Evolutionary conservation across 2,329 filamentous ascomycete species (phyloP), one percentile per base, ranked within the genome.

Genomic region (Colletotrichum lentis): DNA sequence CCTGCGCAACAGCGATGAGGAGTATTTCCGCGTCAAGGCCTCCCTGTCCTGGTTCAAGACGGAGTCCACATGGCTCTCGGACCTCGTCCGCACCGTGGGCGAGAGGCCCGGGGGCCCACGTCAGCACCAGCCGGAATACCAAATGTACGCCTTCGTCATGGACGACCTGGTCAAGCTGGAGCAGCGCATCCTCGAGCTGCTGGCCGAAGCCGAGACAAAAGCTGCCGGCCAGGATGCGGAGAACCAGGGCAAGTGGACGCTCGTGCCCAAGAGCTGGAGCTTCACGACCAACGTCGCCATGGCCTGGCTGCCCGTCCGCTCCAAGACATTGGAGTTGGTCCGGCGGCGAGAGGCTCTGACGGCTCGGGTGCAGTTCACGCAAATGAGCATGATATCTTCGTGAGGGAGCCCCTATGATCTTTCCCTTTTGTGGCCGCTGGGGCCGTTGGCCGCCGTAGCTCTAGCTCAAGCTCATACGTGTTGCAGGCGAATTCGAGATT

Each of bases 21-120:
- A 84, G 72, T 84, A 82, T 64, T 81, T 84, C 68, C 79, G 78
- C 43, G 80, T 83, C 64, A 84, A 84, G 69, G 77, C 80, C 2
- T 80, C 78, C 4, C 74, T 84, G 7, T 80, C 77, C 8, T 84
- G 82, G 81, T 84, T 80, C 73, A 84, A 84, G 72, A 84, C 81
- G 0, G 82, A 84, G 73, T 81, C 80, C 3, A 74, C 77, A 6
- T 84, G 80, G 79, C 77, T 85, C 16, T 73, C 78, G 3, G 79
- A 83, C 60, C 78, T 84, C 0, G 73, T 83, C 39, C 73, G 73
- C 20, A 76, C 73, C 31, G 71, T 71, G 6, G 72, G 70, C 31
- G 56, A 69, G 20, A 63, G 62, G 22, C 27, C 62, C 10, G 61
- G 55, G 10, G 59, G 55, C 22, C 41, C n/a, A 1, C 62, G 58